Evolutionary conservation across 495 filamentous ascomycete genomes (phyloP).

Genomic region (Aspergillus diversus): DNA sequence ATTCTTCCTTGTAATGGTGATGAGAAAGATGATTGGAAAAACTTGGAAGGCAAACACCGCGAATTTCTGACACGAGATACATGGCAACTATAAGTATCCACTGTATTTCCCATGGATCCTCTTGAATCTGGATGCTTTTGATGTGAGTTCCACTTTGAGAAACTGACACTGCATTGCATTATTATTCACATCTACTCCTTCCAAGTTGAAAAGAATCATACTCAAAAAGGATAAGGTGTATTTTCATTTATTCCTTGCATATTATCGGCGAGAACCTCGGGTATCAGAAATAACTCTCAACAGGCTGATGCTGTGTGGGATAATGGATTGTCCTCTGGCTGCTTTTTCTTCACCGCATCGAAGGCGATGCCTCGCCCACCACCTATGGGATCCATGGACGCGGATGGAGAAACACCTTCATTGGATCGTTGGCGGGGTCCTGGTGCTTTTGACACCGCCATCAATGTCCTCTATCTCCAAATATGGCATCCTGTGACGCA

Average conservation of each 20-base stretch:
- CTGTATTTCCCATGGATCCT: background rate
- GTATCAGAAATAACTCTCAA: conserved; percentile 7
- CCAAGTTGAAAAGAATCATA: background rate
- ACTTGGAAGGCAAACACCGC: background rate
- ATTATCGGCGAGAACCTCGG: conserved; percentile 20
- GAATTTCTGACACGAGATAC: background rate
- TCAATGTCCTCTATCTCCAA: background rate
- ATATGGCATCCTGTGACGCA: background rate
- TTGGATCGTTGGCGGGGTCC: conserved; percentile 4
- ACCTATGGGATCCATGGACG: conserved; percentile 26
- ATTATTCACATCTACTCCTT: background rate
- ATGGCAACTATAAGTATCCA: conserved; percentile 6
- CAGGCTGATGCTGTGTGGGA: background rate
- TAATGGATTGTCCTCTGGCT: background rate
- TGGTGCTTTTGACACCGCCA: conserved; percentile 10
- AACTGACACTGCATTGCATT: background rate
- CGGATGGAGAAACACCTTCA: conserved; percentile 4
- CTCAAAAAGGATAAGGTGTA: background rate
- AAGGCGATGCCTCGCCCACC: conserved; percentile 27
- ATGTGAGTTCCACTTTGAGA: background rate
- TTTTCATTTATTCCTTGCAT: conserved; percentile 15
- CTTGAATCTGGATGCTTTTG: background rate
- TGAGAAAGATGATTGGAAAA: conserved; percentile 10
- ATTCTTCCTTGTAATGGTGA: background rate
- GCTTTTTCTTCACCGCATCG: conserved; percentile 36